Base-by-base conservation (phyloP, 2,329 filamentous ascomycete genomes). In the Xylariaceae sp. region DNA sequence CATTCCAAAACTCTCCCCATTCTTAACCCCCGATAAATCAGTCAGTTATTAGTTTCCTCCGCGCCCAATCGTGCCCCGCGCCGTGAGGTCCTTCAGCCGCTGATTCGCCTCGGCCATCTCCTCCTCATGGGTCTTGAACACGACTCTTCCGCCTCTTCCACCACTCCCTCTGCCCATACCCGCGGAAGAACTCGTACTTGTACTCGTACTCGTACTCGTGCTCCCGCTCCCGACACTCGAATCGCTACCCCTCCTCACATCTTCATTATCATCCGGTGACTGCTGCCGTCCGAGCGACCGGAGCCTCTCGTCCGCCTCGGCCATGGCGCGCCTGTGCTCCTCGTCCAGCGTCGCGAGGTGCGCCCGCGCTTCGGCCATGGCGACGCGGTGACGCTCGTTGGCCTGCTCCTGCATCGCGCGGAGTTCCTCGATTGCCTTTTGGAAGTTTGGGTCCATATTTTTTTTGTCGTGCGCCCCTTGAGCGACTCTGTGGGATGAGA, bases 31-130 rank as follows among this genome's bases (percentile, higher is more conserved):
- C n/a, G n/a, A n/a, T n/a, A n/a, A n/a, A n/a, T n/a, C n/a, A n/a
- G n/a, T n/a, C n/a, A n/a, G n/a, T n/a, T n/a, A n/a, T n/a, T n/a
- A n/a, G n/a, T n/a, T n/a, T n/a, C n/a, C n/a, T n/a, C n/a, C n/a
- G n/a, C n/a, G n/a, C n/a, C n/a, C n/a, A n/a, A n/a, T n/a, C n/a
- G n/a, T n/a, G n/a, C n/a, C n/a, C n/a, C n/a, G n/a, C 36, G 9
- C 38, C 18, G n/a, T 27, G 26, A 9, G 34, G 15, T 16, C 32
- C 11, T 31, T 38, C 34, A 51, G 14, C 16, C 46, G 36, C 12
- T 33, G 32, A 15, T 51, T 39, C 0, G 44, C 46, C 34, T 51
- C 46, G 8, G 38, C 41, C 39, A 48, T 48, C 35, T 40, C 40
- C 9, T 18, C 18, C 9, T 47, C 43, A 16, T 43, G 23, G 13